Base-by-base conservation (phyloP, 1,139 yeast species). In the Diutina scorzettiae region DNA sequence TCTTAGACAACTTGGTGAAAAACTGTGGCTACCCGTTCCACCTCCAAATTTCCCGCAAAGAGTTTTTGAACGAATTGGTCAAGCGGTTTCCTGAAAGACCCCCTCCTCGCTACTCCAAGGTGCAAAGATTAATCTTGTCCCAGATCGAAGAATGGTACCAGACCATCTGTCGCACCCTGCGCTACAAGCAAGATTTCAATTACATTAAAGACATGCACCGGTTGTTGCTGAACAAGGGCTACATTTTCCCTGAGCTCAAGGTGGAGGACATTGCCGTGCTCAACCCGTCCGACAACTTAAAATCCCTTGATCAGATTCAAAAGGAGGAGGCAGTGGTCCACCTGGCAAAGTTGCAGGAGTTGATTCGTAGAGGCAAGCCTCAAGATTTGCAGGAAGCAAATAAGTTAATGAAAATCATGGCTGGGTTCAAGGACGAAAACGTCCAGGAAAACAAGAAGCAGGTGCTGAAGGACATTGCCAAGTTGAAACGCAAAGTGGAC, bases 21-120 rank as follows among this genome's bases (percentile, higher is more conserved):
- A 91, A 91, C 62, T 91, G 99, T 66, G 98, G 98, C 2, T 93
- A 89, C 59, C 96, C 98, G 4, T 79, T 91, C 64, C 98, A 91
- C 50, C 69, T 91, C 44, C 98, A 93, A 63, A 85, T 91, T 43
- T 84, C 96, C 7, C 75, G 97, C 48, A 91, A 91, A 62, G 98
- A 91, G 57, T 91, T 91, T 53, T 69, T 91, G 55, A 91, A 91
- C 59, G 96, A 87, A 55, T 72, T 91, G 56, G 98, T 91, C 28
- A 82, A 85, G 53, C 65, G 89, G 57, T 93, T 91, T 63, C 97
- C 98, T 2, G 97, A 89, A 57, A 76, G 87, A 56, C 98, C 98
- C 3, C 96, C 97, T 2, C 64, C 81, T 49, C 74, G 91, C 33
- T 87, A 85, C 59, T 70, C 93, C 19, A 71, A 91, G 49, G 81